phyloP scores from a whole-genome alignment of 148 eudicot species.

The Suaeda aralocaspica region DNA sequence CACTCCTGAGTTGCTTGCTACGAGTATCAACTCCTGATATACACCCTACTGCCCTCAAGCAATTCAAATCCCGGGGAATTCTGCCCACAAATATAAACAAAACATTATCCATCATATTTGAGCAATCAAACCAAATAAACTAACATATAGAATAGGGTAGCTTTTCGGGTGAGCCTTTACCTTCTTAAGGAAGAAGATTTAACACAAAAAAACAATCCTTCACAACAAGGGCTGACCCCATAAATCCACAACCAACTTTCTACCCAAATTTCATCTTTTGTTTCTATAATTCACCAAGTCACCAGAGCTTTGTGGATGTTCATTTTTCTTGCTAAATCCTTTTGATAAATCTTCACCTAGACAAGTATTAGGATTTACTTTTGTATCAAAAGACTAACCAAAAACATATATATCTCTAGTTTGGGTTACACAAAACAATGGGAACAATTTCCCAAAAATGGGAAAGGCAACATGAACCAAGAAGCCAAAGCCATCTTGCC shows the following conservation, averaged over 20 bases:
- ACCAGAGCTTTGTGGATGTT: neutral
- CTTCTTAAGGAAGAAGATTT: neutral
- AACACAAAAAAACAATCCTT: neutral
- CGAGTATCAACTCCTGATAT: constrained; percentile 57
- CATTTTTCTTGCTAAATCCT: neutral
- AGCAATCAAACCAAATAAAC: neutral
- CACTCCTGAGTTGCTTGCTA: constrained; percentile 66
- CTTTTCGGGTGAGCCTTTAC: neutral
- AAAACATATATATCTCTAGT: neutral
- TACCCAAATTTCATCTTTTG: neutral
- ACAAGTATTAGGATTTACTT: neutral
- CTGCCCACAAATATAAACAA: constrained; percentile 32
- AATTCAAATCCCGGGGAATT: constrained; percentile 63
- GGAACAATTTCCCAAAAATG: neutral
- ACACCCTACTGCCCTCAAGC: constrained; percentile 63
- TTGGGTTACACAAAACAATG: neutral
- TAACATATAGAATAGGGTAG: neutral
- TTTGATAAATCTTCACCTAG: neutral
- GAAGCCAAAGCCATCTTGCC: too few species aligned
- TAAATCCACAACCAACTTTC: neutral
- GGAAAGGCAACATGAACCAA: too few species aligned
- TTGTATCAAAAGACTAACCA: neutral
- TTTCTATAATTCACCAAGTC: neutral
- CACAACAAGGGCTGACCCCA: neutral
- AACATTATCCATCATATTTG: neutral